Evolutionary conservation across 2,329 filamentous ascomycete genomes (phyloP), one percentile per base, ranked within the genome.

Genomic region (Aureobasidium uvarum): DNA sequence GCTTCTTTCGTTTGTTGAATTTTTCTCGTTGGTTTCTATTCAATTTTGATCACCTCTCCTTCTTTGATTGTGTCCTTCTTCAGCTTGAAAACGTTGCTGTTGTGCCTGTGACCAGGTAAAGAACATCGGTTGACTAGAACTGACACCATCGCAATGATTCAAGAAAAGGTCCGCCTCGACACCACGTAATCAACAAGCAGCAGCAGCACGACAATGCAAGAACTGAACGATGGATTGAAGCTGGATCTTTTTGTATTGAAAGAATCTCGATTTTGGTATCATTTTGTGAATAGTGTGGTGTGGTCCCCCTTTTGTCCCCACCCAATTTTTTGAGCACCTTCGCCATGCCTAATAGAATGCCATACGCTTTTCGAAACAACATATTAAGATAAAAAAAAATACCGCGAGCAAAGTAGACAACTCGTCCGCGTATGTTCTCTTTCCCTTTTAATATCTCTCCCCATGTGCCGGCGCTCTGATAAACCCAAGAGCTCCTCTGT

Each of bases 281-380:
- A 20, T 54, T 31, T 33, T 54, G 33, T 58, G 54, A 45, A 45
- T 58, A 45, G 54, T 11, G 28, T 20, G 23, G 54, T 36, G 33
- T 36, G 33, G 33, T 4, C 39, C 54, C 39, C 11, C 33, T 43
- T 43, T 39, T 33, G 20, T 33, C 11, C 11, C 2, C 11, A 13
- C 10, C 33, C 33, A 36, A 58, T 43, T 58, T 54, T 58, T 58
- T 58, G 39, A 58, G 54, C 54, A 58, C 54, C 54, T 58, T 58
- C 54, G 54, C 39, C 54, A 58, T 58, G 54, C 54, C 54, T 33
- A 3, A 43, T 43, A 55, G 23, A 39, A 55, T 58, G 39, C 54
- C 54, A 58, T 0, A 36, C 33, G 54, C 54, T 56, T 56, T 58
- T 18, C 11, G 18, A 54, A 54, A 51, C 5, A 10, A 45, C 11